Conservation (phyloP, 2,329 filamentous ascomycete species). For the Aspergillus pseudoviridinutans region DNA sequence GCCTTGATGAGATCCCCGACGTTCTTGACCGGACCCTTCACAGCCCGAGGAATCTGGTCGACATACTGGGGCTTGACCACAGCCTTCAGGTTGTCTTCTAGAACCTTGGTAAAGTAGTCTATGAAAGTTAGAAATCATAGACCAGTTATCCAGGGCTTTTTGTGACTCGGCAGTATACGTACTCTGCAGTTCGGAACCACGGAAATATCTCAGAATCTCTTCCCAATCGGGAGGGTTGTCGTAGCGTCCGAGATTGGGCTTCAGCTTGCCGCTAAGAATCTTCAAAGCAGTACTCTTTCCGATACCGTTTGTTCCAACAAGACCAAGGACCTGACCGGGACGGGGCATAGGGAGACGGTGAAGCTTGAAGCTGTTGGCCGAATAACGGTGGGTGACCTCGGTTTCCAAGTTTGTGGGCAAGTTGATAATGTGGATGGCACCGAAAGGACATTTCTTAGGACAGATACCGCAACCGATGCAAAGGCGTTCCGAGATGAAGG, state of each 20-base stretch:
- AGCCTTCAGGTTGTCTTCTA: conserved; percentile 95
- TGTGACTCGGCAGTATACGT: conserved; percentile 33
- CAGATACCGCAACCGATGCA: conserved; percentile 99
- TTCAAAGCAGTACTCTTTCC: conserved; percentile 99
- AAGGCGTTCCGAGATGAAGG: conserved; percentile 93
- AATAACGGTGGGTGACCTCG: conserved; percentile 97
- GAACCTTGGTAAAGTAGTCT: conserved; percentile 98
- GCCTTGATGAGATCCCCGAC: conserved; percentile 76
- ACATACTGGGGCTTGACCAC: conserved; percentile 99
- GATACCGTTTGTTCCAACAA: conserved; percentile 99
- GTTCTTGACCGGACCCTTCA: conserved; percentile 74
- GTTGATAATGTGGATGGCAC: conserved; percentile 99
- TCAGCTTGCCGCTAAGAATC: conserved; percentile 96
- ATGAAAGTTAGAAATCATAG: conserved; percentile 15
- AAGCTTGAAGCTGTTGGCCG: conserved; percentile 99
- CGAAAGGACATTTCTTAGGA: conserved; percentile 98
- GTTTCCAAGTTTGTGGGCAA: conserved; percentile 98
- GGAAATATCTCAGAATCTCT: conserved; percentile 97
- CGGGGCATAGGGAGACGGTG: conserved; percentile 94
- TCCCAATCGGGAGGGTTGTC: conserved; percentile 99
- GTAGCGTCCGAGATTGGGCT: conserved; percentile 92
- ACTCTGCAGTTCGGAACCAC: conserved; percentile 97
- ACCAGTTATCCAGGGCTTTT: not conserved
- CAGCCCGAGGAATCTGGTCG: conserved; percentile 91
- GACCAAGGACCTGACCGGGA: conserved; percentile 88